phyloP scores from a whole-genome alignment of 352 stramenopile species.

The Pythium periplocum region DNA sequence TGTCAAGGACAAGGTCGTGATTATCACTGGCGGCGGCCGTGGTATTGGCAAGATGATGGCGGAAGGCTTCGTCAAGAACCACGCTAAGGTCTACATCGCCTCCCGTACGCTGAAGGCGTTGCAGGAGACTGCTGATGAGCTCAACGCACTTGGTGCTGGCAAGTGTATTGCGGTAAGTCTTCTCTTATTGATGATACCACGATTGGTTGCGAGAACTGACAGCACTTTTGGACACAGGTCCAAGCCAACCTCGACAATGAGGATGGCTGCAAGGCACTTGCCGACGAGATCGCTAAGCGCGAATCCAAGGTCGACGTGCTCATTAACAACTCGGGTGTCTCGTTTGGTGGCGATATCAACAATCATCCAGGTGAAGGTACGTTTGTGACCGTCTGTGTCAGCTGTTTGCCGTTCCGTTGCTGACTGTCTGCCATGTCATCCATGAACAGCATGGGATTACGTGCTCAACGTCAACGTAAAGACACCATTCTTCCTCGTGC shows the following conservation, averaged over 20 bases:
- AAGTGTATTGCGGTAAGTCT: conserved; percentile 47
- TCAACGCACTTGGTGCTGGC: conserved; percentile 51
- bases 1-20: conserved; percentile 72
- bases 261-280: conserved; percentile 74
- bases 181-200: neutral
- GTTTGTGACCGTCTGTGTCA: neutral
- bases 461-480: conserved; percentile 94
- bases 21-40: conserved; percentile 91
- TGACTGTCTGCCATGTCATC: too few relatives aligned
- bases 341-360: conserved; percentile 41
- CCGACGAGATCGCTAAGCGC: conserved; percentile 63
- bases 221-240: conserved; percentile 16
- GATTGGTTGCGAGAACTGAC: neutral
- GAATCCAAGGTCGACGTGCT: conserved; percentile 87
- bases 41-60: conserved; percentile 96
- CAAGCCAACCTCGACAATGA: conserved; percentile 75
- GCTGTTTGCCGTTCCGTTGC: neutral
- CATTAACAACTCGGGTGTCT: conserved; percentile 91
- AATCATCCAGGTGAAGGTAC: conserved; percentile 27
- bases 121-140: conserved; percentile 51
- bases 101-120: conserved; percentile 80
- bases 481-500: conserved; percentile 90
- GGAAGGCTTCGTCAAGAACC: conserved; percentile 88
- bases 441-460: conserved; percentile 80
- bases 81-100: conserved; percentile 91